A percentile compares a stretch with the other conserved stretches of the same genome.
These are phyloP conservation scores for Dimocarpus longan DNA, from an alignment of 345 rosid species.

Conservation along the genomic window DNA sequence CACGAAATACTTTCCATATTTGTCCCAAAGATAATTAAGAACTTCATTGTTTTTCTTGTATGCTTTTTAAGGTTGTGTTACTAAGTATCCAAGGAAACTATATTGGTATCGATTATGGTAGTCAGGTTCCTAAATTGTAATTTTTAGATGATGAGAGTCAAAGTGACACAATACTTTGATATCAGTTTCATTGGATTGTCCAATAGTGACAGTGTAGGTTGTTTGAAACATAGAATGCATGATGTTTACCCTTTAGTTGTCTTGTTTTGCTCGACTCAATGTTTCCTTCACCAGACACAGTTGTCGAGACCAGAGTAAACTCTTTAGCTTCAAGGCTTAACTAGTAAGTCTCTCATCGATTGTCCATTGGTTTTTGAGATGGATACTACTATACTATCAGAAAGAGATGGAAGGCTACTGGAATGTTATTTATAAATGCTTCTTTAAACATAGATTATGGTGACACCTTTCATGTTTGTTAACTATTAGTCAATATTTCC, in stretches of 20 bases:
- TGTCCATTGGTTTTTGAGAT: background rate
- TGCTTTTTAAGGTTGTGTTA: too few relatives aligned
- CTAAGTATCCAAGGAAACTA: background rate
- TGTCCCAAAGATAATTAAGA: too few relatives aligned
- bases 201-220: background rate
- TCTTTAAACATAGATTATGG: too few relatives aligned
- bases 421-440: background rate
- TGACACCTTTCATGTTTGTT: background rate
- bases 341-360: background rate
- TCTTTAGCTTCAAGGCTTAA: background rate
- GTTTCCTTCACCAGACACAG: background rate
- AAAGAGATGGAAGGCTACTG: background rate
- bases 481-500: slow-evolving; percentile 14
- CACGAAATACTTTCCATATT: too few relatives aligned
- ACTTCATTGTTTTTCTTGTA: too few relatives aligned
- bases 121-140: background rate
- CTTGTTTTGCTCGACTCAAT: background rate
- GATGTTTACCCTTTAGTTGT: background rate
- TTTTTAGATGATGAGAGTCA: background rate
- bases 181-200: background rate
- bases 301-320: background rate
- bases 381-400: background rate
- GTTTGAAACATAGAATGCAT: background rate
- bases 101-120: background rate
- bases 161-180: background rate